Base-by-base conservation (phyloP, 164 flowering plant genomes). In the Vitis cinerea region DNA sequence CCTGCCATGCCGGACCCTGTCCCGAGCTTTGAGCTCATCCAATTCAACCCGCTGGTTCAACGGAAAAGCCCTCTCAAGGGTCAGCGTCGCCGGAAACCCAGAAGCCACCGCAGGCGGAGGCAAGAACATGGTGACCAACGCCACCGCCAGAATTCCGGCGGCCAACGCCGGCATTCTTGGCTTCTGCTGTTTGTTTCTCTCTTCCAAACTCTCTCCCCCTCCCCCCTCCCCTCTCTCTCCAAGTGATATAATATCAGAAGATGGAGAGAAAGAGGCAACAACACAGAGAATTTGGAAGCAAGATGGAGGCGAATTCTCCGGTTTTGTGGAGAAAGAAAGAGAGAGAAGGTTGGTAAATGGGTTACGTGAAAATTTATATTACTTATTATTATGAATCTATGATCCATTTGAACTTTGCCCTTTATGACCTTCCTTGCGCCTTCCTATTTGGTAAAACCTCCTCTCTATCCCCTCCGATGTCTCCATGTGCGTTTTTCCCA, bases 11-110 rank as follows among this genome's bases (percentile, higher is more conserved):
- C 99, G 78, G 15, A 68, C 78, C 54, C 75, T 69, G 75, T 96
- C 98, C 50, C 87, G 72, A 27, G 72, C 87, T 76, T 78, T 85
- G 61, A 93, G 84, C 44, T 80, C 80, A 71, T 65, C 75, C 82
- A 93, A 56, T 64, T 67, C 85, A 3, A 84, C 75, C 4, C 66
- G 29, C 2, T 79, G 73, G 30, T 70, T 80, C 63, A 50, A 15
- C 31, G 97, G 90, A 81, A 87, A 80, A 49, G 85, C 85, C 16
- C 99, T 79, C 77, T 90, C 92, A 15, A 96, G 86, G 50, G 73
- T 78, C 75, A 93, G 63, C 14, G 77, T 74, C 73, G 77, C 67
- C 59, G 92, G 86, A 44, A 78, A 76, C 19, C 75, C 78, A 50
- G 63, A 55, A 11, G 74, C 64, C 13, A 74, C 76, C 74, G 37